Percentiles rank a stretch among this genome's conserved stretches.
Evolutionary conservation across 345 rosid genomes (phyloP).

Genomic region (Mangifera indica): DNA sequence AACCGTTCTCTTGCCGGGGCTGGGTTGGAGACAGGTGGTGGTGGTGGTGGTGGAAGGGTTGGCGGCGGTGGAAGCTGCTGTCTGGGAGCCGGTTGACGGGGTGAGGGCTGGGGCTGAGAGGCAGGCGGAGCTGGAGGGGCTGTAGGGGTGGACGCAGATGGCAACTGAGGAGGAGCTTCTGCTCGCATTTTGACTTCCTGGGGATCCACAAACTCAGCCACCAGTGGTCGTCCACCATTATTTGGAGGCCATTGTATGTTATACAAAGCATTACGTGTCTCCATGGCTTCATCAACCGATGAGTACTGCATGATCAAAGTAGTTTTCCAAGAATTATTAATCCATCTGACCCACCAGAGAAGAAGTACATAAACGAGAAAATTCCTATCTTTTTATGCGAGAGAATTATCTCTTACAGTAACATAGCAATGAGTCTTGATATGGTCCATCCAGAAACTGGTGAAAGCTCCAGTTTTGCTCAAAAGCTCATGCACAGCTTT

Average conservation of each 20-base stretch:
- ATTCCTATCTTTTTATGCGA: not conserved
- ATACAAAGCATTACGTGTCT: constrained; percentile 86
- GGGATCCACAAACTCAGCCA: constrained; percentile 84
- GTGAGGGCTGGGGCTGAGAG: constrained; percentile 48
- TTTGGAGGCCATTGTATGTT: constrained; percentile 96
- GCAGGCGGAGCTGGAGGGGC: constrained; percentile 29
- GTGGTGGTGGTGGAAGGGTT: no score
- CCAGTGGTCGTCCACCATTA: constrained; percentile 71
- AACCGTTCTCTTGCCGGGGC: constrained; percentile 51
- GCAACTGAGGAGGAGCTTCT: constrained; percentile 62
- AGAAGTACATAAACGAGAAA: not conserved
- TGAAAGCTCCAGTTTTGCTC: constrained; percentile 74
- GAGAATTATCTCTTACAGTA: constrained; percentile 54
- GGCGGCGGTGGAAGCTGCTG: constrained; percentile 64
- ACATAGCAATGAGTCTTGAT: constrained; percentile 98
- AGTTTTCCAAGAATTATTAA: not conserved
- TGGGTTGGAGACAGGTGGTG: constrained; percentile 48
- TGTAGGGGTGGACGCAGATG: constrained; percentile 38
- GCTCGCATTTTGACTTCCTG: constrained; percentile 67
- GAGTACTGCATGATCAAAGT: constrained; percentile 63
- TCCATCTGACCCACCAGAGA: not conserved
- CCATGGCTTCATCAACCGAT: constrained; percentile 78
- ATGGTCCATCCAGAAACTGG: constrained; percentile 95
- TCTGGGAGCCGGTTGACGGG: constrained; percentile 50
- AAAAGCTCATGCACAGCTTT: constrained; percentile 97